A percentile compares a stretch with the other conserved stretches of the same genome.
Evolutionary conservation across 1,284 basidiomycete genomes (phyloP).

Genomic region (Clitocybe nebularis): DNA sequence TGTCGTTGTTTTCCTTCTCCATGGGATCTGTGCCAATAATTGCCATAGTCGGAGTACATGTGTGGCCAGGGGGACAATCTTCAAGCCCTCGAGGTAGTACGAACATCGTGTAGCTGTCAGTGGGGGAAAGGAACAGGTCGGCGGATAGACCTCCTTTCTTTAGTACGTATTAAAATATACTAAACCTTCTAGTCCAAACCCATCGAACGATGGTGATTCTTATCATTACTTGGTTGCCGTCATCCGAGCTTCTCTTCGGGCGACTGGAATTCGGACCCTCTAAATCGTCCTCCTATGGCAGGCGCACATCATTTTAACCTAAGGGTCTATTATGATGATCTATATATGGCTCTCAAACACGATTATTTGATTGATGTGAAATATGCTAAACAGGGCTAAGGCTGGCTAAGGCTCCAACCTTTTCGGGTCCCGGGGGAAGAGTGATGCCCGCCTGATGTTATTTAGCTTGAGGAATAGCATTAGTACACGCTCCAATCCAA

Average conservation of each 20-base stretch:
- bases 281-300: no score
- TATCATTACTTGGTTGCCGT: slow-evolving; percentile 14
- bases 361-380: slow-evolving; percentile 16
- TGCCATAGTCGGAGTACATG: slow-evolving; percentile 19
- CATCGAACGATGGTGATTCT: slow-evolving; percentile 17
- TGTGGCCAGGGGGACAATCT: slow-evolving; percentile 15
- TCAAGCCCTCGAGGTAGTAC: slow-evolving; percentile 18
- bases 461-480: slow-evolving; percentile 94
- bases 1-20: slow-evolving; percentile 16
- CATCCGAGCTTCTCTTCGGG: slow-evolving; percentile 22
- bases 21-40: slow-evolving; percentile 21
- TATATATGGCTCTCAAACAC: slow-evolving; percentile 11
- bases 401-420: slow-evolving; percentile 60
- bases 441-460: slow-evolving; percentile 90
- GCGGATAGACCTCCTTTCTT: no score
- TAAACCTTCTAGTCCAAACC: slow-evolving; percentile 20
- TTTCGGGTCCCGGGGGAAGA: slow-evolving; percentile 96
- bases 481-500: slow-evolving; percentile 91
- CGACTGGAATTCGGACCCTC: slow-evolving; percentile 11
- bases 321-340: no score
- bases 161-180: slow-evolving; percentile 17
- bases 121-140: slow-evolving; percentile 1
- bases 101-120: slow-evolving; percentile 20
- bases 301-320: no score
- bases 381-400: slow-evolving; percentile 9